Evolutionary conservation across 148 eudicot genomes (phyloP), one percentile per base, ranked within the genome.

Genomic region (Chenopodium formosanum): DNA sequence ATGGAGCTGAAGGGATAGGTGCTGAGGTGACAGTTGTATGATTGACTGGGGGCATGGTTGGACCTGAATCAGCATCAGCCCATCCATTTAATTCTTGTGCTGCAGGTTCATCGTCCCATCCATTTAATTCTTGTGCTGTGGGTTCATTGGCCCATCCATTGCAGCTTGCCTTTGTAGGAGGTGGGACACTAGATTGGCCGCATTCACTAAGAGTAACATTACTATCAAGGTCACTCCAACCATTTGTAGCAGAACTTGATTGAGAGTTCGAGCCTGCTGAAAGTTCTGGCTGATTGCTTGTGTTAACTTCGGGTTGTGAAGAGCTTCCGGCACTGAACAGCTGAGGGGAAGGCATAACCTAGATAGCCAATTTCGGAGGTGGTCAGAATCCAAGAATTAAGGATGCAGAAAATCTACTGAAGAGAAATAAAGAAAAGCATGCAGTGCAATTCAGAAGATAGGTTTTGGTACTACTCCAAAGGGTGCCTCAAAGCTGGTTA

Each of bases 21-120:
- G 44, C 48, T 44, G 85, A 74, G 29, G 31, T 31, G n/a, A 72
- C 75, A 72, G 53, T 72, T 6, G 48, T 19, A 52, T 63, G 77
- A 50, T 29, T 67, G 64, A 78, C 27, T 58, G 81, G 66, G 47
- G 83, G 75, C 27, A 56, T 64, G 81, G 87, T 22, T 23, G 84
- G 68, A 76, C 75, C 65, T 27, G 70, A 29, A 17, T 68, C 48
- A 14, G 86, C 84, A 52, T 60, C 82, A 29, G 82, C 89, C 95
- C 92, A 92, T 34, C 96, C 92, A 67, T 89, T 90, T 70, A 74
- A 83, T 27, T 85, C 87, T 40, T 87, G 87, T 4, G 71, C 67
- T 53, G 74, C 44, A 52, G 92, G 88, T 69, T 85, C 84, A 78
- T 82, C 81, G 22, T 81, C 78, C 90, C 87, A 85, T 66, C 89